phyloP scores from a whole-genome alignment of 345 rosid species.

The Geranium brycei region DNA sequence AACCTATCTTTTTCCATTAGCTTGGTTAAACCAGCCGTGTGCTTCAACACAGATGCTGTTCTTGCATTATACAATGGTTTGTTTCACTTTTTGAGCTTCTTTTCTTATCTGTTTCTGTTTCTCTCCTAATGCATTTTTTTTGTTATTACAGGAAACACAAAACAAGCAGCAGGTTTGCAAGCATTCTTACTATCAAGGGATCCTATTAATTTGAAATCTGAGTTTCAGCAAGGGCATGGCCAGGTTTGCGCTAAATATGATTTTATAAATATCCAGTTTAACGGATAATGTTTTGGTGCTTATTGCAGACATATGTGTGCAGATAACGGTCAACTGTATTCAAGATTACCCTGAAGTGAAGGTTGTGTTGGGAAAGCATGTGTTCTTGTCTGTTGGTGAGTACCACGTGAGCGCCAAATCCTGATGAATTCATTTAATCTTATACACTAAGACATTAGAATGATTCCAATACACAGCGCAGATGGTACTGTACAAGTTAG shows the following conservation, averaged over 20 bases:
- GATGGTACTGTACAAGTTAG: no score
- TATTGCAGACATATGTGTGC: conserved; percentile 3
- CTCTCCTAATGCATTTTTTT: not conserved
- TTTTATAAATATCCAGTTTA: no score
- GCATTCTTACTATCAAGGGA: conserved; percentile 68
- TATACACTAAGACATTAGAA: no score
- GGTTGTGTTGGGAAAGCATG: conserved; percentile 43
- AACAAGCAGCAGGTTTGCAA: conserved; percentile 40
- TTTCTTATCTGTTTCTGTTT: no score
- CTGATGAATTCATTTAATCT: not conserved
- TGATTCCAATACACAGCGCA: no score
- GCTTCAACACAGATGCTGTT: conserved; percentile 46
- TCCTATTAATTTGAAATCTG: conserved; percentile 44
- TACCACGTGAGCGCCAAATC: conserved; percentile 16
- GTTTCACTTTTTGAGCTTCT: not conserved
- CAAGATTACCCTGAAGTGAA: conserved; percentile 41
- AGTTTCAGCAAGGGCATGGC: conserved; percentile 61
- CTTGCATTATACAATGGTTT: conserved; percentile 49
- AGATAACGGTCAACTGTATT: conserved; percentile 46
- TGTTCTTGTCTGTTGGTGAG: conserved; percentile 50
- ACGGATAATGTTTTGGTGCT: no score
- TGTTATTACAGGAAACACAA: conserved; percentile 47
- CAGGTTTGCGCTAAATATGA: conserved; percentile 34
- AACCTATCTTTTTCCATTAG: conserved; percentile 42
- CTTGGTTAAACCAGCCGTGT: conserved; percentile 51